Evolutionary conservation across 2,329 filamentous ascomycete genomes (phyloP).

Genomic region (Magnaporthiopsis poae): DNA sequence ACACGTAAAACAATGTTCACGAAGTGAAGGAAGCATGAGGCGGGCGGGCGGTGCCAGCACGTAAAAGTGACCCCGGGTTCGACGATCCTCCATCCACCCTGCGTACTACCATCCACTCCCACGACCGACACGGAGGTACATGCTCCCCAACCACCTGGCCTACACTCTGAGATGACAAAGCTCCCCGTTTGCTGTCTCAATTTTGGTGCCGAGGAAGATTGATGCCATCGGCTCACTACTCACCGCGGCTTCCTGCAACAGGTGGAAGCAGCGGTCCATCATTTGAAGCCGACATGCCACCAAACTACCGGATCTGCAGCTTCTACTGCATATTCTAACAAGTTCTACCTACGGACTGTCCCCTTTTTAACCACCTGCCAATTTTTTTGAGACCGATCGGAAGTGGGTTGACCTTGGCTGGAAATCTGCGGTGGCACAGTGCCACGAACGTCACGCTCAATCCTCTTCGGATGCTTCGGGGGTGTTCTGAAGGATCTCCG

Average conservation of each 20-base stretch:
- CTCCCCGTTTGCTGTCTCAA: conserved; percentile 63
- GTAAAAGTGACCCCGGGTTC: not conserved
- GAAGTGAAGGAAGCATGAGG: not conserved
- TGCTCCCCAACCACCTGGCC: conserved; percentile 41
- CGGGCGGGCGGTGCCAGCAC: not conserved
- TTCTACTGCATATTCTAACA: not conserved
- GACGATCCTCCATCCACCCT: not conserved
- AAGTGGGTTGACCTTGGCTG: not conserved
- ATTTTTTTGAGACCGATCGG: not conserved
- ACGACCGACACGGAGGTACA: not conserved
- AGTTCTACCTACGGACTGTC: no score
- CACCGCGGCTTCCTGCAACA: conserved; percentile 51
- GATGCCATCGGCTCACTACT: conserved; percentile 51
- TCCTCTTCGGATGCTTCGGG: not conserved
- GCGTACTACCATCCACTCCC: not conserved
- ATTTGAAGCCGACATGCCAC: conserved; percentile 48
- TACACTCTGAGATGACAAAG: conserved; percentile 71
- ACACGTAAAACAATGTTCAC: not conserved
- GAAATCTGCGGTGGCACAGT: not conserved
- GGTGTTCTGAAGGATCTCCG: not conserved
- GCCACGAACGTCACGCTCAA: no score
- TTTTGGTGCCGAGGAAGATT: conserved; percentile 75
- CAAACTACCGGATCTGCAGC: not conserved
- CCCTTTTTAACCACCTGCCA: no score
- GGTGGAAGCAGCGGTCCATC: conserved; percentile 63